phyloP scores from a whole-genome alignment of 2,329 filamentous ascomycete genomes.

The Epicoccum nigrum region DNA sequence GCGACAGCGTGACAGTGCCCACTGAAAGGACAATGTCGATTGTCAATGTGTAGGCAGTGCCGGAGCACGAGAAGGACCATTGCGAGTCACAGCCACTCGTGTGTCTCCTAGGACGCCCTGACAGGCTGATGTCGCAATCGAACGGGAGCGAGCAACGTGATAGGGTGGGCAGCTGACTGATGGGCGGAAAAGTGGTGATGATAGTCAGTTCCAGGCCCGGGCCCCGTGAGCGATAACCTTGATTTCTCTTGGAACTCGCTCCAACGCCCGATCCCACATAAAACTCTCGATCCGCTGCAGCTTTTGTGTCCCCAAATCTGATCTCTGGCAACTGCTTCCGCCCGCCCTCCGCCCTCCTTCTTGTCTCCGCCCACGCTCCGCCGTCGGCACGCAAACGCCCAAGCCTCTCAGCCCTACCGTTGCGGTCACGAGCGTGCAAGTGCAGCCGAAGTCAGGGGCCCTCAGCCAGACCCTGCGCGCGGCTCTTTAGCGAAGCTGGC shows the following conservation, averaged over 20 bases:
- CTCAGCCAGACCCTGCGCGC: slow-evolving; percentile 11
- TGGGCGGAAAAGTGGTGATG: slow-evolving; percentile 3
- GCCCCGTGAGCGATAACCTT: background rate
- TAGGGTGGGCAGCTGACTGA: slow-evolving; percentile 11
- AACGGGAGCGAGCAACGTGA: slow-evolving; percentile 2
- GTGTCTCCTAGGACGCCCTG: slow-evolving; percentile 2
- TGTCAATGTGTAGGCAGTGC: background rate
- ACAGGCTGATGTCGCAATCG: slow-evolving; percentile 16
- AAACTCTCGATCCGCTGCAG: slow-evolving; percentile 15
- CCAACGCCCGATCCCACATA: slow-evolving; percentile 14
- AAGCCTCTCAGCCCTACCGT: slow-evolving; percentile 15
- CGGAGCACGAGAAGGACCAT: too few species aligned
- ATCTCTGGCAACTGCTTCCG: slow-evolving; percentile 1
- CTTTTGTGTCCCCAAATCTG: background rate
- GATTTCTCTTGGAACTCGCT: slow-evolving; percentile 4
- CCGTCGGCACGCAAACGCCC: too few species aligned
- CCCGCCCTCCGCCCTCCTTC: slow-evolving; percentile 7
- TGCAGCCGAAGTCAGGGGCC: slow-evolving; percentile 3
- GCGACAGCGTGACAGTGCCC: slow-evolving; percentile 1
- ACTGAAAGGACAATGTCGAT: background rate
- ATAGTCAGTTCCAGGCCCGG: slow-evolving; percentile 11
- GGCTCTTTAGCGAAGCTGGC: slow-evolving; percentile 9
- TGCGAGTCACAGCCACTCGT: slow-evolving; percentile 5
- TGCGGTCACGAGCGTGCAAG: slow-evolving; percentile 3
- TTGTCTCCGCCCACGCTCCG: slow-evolving; percentile 12